Evolutionary conservation across 495 filamentous ascomycete species (phyloP), one percentile per base, ranked within the genome.

Genomic region (Trichoderma reesei): DNA sequence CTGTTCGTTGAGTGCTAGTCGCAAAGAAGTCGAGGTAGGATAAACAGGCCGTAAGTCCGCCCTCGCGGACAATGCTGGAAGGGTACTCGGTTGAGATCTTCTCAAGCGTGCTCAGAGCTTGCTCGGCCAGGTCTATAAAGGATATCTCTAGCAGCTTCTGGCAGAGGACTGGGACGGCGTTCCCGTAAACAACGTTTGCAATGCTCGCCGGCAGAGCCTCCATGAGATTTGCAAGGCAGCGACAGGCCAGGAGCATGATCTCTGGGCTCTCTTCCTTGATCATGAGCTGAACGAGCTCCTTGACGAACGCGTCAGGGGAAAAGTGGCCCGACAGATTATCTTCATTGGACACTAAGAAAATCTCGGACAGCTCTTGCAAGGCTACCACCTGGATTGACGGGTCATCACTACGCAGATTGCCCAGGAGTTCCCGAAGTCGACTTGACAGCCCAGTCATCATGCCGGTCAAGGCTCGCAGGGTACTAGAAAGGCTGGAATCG

Each of bases 11-110:
- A 4, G 94, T 97, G 72, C 93, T 92, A 10, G 95, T 98, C 6
- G 95, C 87, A 72, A 99, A 99, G 75, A 99, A 99, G 69, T 99
- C 95, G 41, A 99, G 82, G 75, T 91, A 97, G 2, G 87, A 90
- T 63, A 99, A 78, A 69, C 95, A 99, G 34, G 94, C 95, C 14
- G 89, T 93, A 66, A 99, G 79, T 11, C 95, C 95, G 38, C 93
- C 95, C 77, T 97, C 95, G 41, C 92, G 90, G 26, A 99, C 94
- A 68, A 99, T 98, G 37, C 91, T 90, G 3, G 90, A 88, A 14
- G 95, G 95, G 73, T 96, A 99, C 71, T 99, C 95, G 48, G 92
- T 86, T 2, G 95, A 99, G 44, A 99, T 97, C 75, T 96, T 98
- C 68, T 96, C 92, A 56, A 99, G 79, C 3, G 95, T 98, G 75